phyloP scores from a whole-genome alignment of 805 yeast genomes.

The Sugiyamaella lignohabitans region DNA sequence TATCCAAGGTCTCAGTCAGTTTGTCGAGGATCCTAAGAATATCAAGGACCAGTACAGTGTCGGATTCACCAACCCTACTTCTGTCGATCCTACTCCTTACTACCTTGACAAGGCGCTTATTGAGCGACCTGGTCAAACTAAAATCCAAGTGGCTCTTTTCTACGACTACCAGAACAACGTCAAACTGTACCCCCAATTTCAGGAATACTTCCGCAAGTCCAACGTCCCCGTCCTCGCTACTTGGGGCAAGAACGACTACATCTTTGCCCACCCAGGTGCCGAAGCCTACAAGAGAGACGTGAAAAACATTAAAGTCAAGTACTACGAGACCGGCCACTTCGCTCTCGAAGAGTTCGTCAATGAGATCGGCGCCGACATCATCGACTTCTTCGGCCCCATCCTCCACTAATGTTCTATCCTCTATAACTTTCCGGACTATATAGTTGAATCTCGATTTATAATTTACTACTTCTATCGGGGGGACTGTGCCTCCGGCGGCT shows the following conservation, averaged over 20 bases:
- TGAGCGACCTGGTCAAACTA: constrained; percentile 24
- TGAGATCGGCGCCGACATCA: constrained; percentile 31
- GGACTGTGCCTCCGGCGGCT: no score
- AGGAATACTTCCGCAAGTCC: constrained; percentile 29
- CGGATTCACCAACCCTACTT: constrained; percentile 26
- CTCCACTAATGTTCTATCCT: no score
- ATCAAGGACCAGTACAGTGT: constrained; percentile 30
- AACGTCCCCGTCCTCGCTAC: constrained; percentile 34
- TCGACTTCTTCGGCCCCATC: constrained; percentile 20
- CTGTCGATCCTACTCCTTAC: constrained; percentile 33
- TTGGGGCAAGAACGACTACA: constrained; percentile 39
- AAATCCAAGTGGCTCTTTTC: constrained; percentile 33
- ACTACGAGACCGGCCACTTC: constrained; percentile 37
- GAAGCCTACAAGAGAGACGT: constrained; percentile 35
- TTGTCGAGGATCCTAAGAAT: constrained; percentile 12
- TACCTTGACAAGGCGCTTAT: constrained; percentile 31
- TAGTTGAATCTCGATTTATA: no score
- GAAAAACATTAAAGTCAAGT: constrained; percentile 27
- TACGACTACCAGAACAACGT: constrained; percentile 35
- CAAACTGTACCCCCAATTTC: constrained; percentile 34
- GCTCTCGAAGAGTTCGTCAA: constrained; percentile 30
- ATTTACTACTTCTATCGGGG: background rate
- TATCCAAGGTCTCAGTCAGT: constrained; percentile 13
- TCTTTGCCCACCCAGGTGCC: constrained; percentile 35
- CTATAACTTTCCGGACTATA: no score